These are phyloP conservation scores for Rheum nobile DNA, from an alignment of 148 eudicot species.

Conservation along the genomic window DNA sequence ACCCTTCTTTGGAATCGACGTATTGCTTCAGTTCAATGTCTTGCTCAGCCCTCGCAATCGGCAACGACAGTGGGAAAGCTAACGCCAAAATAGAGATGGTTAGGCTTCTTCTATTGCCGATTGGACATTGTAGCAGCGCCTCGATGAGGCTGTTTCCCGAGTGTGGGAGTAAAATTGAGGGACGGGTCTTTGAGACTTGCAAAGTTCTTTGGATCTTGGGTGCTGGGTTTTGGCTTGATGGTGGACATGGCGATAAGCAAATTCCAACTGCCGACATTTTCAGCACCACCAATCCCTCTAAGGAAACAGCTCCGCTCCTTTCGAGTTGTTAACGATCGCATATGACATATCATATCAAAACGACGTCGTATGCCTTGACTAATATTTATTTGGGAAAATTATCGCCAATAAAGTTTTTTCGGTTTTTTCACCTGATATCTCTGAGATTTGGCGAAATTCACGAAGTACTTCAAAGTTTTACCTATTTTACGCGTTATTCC, in stretches of 20 bases:
- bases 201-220: slow-evolving; percentile 7
- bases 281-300: background rate
- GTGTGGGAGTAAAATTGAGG: slow-evolving; percentile 2
- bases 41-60: slow-evolving; percentile 23
- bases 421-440: too few relatives aligned
- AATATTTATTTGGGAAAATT: too few relatives aligned
- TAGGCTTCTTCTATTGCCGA: slow-evolving; percentile 30
- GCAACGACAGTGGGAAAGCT: slow-evolving; percentile 15
- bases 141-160: background rate
- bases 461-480: too few relatives aligned
- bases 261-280: slow-evolving; percentile 13
- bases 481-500: too few relatives aligned
- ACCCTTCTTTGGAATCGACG: slow-evolving; percentile 55
- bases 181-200: slow-evolving; percentile 17
- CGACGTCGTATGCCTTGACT: background rate
- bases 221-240: slow-evolving; percentile 11
- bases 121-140: slow-evolving; percentile 4
- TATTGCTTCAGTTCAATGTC: slow-evolving; percentile 37
- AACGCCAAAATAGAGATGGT: slow-evolving; percentile 38
- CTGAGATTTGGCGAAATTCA: too few relatives aligned
- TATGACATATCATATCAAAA: background rate
- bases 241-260: slow-evolving; percentile 10
- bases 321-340: background rate
- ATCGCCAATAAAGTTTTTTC: too few relatives aligned
- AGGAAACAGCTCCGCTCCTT: background rate